Base-by-base conservation (phyloP, 108 stramenopile species). In the Cylindrotheca closterium region DNA sequence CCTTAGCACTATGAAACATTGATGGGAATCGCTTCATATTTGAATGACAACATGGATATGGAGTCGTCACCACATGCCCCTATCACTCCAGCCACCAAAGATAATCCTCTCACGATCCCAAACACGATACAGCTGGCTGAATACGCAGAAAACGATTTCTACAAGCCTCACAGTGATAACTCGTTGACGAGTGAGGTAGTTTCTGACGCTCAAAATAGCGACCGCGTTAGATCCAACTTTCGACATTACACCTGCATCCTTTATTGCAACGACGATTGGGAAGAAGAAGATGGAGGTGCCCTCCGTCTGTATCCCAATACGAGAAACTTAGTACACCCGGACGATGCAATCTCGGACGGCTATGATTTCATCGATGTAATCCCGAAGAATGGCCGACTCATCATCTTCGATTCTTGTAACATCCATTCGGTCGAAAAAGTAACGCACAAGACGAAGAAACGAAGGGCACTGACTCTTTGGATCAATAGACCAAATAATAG, bases 381-480 rank as follows among this genome's bases (percentile, higher is more conserved):
- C 22, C 79, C 79, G 0, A 48, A 30, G 12, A 75, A 80, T 63
- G 79, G 79, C 15, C 63, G 68, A 19, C 57, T 80, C 33, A 17
- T 80, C 18, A 50, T 80, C 19, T 80, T 80, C 60, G 79, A 80
- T 46, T 75, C 74, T 17, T 17, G 51, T 0, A 25, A 76, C 37
- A 55, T 76, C 17, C 79, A 80, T 58, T 80, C 79, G 7, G 79
- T 80, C 17, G 66, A 80, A 68, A 29, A 26, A 26, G 79, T 80
- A 7, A 21, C 46, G 19, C 18, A 33, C 8, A 45, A 62, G 12
- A 42, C 37, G 10, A 46, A 31, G n/a, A 52, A 33, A 25, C 29
- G 54, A 30, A 55, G 74, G 22, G 79, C 79, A 15, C 37, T 80
- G 47, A 80, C 79, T 12, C 12, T 80, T 3, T 80, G 79, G 79